Conservation (phyloP, 1,139 yeast species). For the Blastobotrys petasosporus region DNA sequence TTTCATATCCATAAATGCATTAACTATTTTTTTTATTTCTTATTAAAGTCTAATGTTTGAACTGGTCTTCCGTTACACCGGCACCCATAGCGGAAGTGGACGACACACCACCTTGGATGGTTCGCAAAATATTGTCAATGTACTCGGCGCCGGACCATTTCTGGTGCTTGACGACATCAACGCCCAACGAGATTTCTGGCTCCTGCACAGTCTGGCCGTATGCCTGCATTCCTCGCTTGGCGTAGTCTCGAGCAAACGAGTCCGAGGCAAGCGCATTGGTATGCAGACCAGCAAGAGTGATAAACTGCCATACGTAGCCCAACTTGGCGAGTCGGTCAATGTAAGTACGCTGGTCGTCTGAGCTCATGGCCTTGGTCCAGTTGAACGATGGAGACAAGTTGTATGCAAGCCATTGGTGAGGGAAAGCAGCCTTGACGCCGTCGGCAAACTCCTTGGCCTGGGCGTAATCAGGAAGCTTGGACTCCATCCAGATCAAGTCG, state of each 20-base stretch:
- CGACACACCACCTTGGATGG: conserved; percentile 91
- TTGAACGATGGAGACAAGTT: conserved; percentile 96
- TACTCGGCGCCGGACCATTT: conserved; percentile 99
- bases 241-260: conserved; percentile 72
- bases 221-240: conserved; percentile 89
- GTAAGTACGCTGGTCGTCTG: conserved; percentile 84
- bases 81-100: conserved; percentile 98
- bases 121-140: conserved; percentile 82
- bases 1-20: not conserved
- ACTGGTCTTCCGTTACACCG: conserved; percentile 97
- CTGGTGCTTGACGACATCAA: conserved; percentile 96
- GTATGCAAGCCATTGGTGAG: conserved; percentile 93
- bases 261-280: conserved; percentile 92
- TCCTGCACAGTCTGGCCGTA: conserved; percentile 84
- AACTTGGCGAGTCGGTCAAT: conserved; percentile 80
- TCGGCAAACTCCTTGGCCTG: conserved; percentile 95
- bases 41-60: conserved; percentile 40
- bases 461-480: conserved; percentile 85
- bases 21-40: not conserved
- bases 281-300: conserved; percentile 95
- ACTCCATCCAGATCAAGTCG: conserved; percentile 98
- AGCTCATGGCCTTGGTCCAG: conserved; percentile 93
- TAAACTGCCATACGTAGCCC: conserved; percentile 97
- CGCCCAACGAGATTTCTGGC: conserved; percentile 82
- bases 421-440: conserved; percentile 76